Evolutionary conservation across 2,329 filamentous ascomycete species (phyloP).

Genomic region (Teratosphaeria viscida): DNA sequence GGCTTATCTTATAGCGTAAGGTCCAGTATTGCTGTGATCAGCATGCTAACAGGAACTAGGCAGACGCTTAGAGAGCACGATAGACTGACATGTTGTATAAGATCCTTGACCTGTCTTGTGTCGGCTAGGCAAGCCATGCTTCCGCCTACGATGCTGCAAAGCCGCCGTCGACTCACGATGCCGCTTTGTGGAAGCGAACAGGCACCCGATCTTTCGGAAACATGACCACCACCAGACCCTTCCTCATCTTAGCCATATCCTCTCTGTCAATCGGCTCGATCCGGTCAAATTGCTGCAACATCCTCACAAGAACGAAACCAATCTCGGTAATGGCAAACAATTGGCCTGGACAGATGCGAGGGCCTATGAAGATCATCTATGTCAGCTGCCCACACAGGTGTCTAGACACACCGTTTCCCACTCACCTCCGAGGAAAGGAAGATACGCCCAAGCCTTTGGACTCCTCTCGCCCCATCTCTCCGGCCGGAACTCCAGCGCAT

Average conservation of each 20-base stretch:
- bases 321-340: slow-evolving; percentile 38
- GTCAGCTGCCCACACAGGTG: background rate
- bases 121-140: too few species aligned
- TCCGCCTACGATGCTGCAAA: too few species aligned
- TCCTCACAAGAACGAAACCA: slow-evolving; percentile 32
- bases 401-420: background rate
- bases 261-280: slow-evolving; percentile 11
- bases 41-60: too few species aligned
- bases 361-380: background rate
- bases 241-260: slow-evolving; percentile 10
- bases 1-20: too few species aligned
- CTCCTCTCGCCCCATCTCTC: slow-evolving; percentile 32
- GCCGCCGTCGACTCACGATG: background rate
- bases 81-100: too few species aligned
- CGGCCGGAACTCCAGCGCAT: slow-evolving; percentile 39
- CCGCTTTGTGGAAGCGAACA: slow-evolving; percentile 11
- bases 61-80: too few species aligned
- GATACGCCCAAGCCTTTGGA: slow-evolving; percentile 9
- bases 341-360: slow-evolving; percentile 34
- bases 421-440: background rate
- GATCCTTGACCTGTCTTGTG: too few species aligned
- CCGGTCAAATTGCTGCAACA: slow-evolving; percentile 30
- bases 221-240: slow-evolving; percentile 15
- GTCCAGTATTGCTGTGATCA: too few species aligned
- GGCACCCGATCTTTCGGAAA: slow-evolving; percentile 14